Evolutionary conservation across 2,329 filamentous ascomycete species (phyloP).

Genomic region (Fusarium aywerte): DNA sequence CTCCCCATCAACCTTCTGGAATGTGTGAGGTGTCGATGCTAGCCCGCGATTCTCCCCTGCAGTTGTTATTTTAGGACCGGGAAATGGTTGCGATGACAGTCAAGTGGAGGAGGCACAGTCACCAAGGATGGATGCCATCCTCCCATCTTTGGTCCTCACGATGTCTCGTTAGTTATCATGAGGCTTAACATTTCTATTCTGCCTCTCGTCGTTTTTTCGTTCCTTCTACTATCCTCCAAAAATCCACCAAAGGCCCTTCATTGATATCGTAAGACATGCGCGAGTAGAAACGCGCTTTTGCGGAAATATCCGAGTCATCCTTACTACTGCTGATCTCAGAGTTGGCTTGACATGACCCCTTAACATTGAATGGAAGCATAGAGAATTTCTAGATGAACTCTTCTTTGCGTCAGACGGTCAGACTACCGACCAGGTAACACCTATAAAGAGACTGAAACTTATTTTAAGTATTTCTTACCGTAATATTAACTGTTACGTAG

Average conservation of each 20-base stretch:
- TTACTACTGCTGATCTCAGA: conserved; percentile 28
- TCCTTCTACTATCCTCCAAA: neutral
- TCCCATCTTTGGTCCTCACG: neutral
- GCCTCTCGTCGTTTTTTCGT: neutral
- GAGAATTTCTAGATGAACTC: neutral
- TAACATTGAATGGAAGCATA: neutral
- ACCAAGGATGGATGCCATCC: neutral
- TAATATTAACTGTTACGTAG: neutral
- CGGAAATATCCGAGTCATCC: conserved; percentile 38
- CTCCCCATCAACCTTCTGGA: conserved; percentile 40
- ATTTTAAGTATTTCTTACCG: neutral
- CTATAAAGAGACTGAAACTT: neutral
- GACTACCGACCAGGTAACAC: neutral
- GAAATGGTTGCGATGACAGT: conserved; percentile 12
- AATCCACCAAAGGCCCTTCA: conserved; percentile 5
- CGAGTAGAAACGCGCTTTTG: conserved; percentile 1
- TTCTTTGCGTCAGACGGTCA: neutral
- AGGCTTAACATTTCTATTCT: neutral
- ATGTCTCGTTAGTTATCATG: neutral
- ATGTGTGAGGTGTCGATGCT: conserved; percentile 38
- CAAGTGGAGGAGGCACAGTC: conserved; percentile 10
- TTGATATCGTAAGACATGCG: conserved; percentile 10
- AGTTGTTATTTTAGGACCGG: conserved; percentile 34
- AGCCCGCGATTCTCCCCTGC: conserved; percentile 24
- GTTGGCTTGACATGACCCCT: neutral